Percentiles rank a stretch among this genome's conserved stretches.
phyloP scores from a whole-genome alignment of 345 rosid species.

The Gossypium sturtianum region DNA sequence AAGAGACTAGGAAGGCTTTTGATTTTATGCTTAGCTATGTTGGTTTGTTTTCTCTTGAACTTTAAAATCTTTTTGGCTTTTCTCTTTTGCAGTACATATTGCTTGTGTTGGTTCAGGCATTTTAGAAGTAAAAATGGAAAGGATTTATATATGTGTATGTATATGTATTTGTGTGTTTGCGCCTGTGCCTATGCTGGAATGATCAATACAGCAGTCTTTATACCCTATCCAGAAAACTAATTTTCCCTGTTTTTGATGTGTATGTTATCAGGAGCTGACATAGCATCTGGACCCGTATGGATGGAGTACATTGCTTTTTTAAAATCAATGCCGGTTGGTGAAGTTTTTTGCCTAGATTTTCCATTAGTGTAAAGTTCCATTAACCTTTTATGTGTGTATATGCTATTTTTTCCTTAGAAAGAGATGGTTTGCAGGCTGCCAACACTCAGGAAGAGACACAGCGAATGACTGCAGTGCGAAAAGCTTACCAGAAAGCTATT shows the following conservation, averaged over 20 bases:
- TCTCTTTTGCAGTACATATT: not conserved
- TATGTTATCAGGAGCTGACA: constrained; percentile 69
- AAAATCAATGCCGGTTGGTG: constrained; percentile 73
- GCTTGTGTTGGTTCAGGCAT: not conserved
- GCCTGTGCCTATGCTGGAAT: not conserved
- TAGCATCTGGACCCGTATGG: constrained; percentile 93
- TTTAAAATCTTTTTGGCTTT: constrained; percentile 3
- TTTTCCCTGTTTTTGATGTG: constrained; percentile 19
- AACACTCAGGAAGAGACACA: constrained; percentile 75
- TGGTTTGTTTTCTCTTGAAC: constrained; percentile 41
- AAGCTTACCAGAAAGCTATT: constrained; percentile 83
- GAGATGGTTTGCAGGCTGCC: constrained; percentile 47
- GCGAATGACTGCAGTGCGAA: constrained; percentile 69
- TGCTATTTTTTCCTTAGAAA: constrained; percentile 15
- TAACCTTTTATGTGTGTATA: not conserved
- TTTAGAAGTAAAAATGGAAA: not conserved
- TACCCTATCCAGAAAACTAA: not conserved
- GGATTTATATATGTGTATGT: not conserved
- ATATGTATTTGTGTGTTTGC: not conserved
- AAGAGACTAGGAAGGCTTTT: constrained; percentile 88
- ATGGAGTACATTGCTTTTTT: constrained; percentile 78
- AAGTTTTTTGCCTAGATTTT: constrained; percentile 22
- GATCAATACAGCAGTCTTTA: not conserved
- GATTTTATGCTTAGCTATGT: constrained; percentile 85
- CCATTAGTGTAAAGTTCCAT: not conserved